These are phyloP conservation scores for Pholiota microspora DNA, from an alignment of 768 basidiomycete genomes.

Conservation along the genomic window DNA sequence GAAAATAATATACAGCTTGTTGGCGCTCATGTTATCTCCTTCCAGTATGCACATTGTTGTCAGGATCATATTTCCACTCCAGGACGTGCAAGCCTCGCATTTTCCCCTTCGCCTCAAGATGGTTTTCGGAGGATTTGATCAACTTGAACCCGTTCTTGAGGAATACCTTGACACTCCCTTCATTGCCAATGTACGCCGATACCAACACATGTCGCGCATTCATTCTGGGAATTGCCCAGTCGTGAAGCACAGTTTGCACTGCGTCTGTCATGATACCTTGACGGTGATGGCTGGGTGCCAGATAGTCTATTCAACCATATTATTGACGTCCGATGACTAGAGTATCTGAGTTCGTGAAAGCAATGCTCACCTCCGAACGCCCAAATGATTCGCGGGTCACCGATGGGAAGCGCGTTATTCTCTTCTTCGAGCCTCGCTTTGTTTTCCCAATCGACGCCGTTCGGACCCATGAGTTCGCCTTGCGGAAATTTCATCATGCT, in stretches of 20 bases:
- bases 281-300: constrained; percentile 33
- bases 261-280: constrained; percentile 75
- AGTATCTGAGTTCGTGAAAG: background rate
- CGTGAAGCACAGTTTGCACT: constrained; percentile 46
- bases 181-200: constrained; percentile 49
- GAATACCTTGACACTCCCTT: constrained; percentile 62
- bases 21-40: too few relatives aligned
- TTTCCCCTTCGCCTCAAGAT: constrained; percentile 20
- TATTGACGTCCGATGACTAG: background rate
- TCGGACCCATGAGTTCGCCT: constrained; percentile 19
- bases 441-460: constrained; percentile 32
- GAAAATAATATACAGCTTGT: too few relatives aligned
- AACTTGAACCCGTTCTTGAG: constrained; percentile 26
- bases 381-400: constrained; percentile 60
- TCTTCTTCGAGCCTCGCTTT: constrained; percentile 32
- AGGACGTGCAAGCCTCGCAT: constrained; percentile 22
- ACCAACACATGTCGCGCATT: constrained; percentile 43
- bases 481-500: constrained; percentile 28
- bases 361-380: constrained; percentile 51
- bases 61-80: constrained; percentile 28
- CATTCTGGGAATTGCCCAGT: constrained; percentile 71
- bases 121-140: constrained; percentile 16
- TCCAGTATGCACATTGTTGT: too few relatives aligned
- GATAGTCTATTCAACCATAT: background rate
- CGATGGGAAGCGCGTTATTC: constrained; percentile 40